A percentile compares a stretch with the other conserved stretches of the same genome.
These are phyloP conservation scores for Tricholoma bakamatsutake DNA, from an alignment of 768 basidiomycete genomes.

Conservation along the genomic window DNA sequence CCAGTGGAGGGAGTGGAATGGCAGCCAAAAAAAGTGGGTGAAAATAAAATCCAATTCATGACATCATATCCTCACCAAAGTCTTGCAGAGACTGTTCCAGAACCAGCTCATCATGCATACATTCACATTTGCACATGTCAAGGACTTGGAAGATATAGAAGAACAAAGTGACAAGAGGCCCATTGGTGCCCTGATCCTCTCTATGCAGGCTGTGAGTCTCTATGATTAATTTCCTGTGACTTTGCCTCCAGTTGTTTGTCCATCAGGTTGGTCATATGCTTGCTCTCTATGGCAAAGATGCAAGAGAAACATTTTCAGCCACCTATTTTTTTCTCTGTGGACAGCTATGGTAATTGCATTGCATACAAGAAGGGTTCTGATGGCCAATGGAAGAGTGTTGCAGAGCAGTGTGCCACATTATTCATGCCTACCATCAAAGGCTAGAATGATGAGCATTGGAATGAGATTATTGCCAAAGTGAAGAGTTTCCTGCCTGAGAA, in stretches of 20 bases:
- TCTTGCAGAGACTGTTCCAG: neutral
- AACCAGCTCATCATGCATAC: neutral
- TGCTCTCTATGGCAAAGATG: neutral
- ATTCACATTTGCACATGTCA: neutral
- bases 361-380: neutral
- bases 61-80: neutral
- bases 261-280: neutral
- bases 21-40: neutral
- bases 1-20: too few species aligned
- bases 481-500: neutral
- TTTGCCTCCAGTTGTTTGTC: too few species aligned
- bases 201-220: neutral
- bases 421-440: neutral
- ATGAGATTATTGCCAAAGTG: neutral
- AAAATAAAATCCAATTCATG: neutral
- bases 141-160: neutral
- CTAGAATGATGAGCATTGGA: neutral
- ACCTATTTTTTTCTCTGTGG: neutral
- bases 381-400: neutral
- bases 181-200: neutral
- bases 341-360: neutral
- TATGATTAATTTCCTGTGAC: neutral
- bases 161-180: neutral
- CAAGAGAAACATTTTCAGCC: neutral
- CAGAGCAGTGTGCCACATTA: neutral